Evolutionary conservation across 2,329 filamentous ascomycete genomes (phyloP).

Genomic region (Periglandula ipomoeae): DNA sequence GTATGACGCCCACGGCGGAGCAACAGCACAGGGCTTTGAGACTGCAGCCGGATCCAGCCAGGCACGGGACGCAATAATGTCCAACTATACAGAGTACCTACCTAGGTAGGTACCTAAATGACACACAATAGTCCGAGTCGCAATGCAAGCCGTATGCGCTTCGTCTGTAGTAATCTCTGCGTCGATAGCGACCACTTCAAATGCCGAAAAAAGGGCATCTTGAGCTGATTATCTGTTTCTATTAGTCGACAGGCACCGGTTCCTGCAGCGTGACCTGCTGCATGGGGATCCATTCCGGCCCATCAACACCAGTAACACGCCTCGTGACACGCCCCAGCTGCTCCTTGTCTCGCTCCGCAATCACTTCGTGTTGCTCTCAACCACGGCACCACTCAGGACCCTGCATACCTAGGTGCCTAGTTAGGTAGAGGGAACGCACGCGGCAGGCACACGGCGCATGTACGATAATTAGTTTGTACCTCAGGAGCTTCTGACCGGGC

Average conservation of each 20-base stretch:
- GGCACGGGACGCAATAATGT: constrained; percentile 3
- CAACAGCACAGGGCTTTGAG: not conserved
- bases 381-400: not conserved
- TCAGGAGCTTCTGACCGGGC: not conserved
- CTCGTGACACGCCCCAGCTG: not conserved
- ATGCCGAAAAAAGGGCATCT: not conserved
- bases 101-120: not conserved
- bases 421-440: not conserved
- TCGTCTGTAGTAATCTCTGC: not conserved
- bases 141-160: too few relatives aligned
- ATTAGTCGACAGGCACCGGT: not conserved
- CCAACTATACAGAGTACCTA: too few relatives aligned
- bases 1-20: not conserved
- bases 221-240: not conserved
- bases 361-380: not conserved
- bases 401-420: too few relatives aligned
- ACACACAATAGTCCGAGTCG: too few relatives aligned
- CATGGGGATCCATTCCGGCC: not conserved
- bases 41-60: not conserved
- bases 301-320: not conserved
- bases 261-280: constrained; percentile 4
- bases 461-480: not conserved
- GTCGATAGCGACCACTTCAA: not conserved
- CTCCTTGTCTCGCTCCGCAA: not conserved
- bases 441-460: not conserved